These are phyloP conservation scores for Cyclotella atomus DNA, from an alignment of 108 stramenopile species.

Conservation along the genomic window DNA sequence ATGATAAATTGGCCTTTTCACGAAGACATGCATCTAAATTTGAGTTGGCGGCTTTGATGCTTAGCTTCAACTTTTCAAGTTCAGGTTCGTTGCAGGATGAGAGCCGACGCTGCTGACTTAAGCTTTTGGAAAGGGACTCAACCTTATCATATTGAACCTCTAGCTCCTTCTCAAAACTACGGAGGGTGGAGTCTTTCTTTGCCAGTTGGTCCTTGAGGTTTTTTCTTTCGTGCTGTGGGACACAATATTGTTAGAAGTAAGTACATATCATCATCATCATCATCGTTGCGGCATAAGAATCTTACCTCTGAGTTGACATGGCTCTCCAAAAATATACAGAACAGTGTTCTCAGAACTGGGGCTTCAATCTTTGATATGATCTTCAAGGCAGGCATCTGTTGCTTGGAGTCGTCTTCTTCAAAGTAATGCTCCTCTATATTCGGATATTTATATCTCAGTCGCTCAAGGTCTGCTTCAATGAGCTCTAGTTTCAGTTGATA, in stretches of 20 bases:
- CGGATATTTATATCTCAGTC: conserved; percentile 51
- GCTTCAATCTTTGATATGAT: conserved; percentile 61
- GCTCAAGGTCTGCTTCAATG: conserved; percentile 69
- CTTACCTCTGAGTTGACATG: conserved; percentile 61
- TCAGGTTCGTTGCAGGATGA: conserved; percentile 32
- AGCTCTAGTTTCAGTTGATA: conserved; percentile 83
- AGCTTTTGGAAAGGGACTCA: conserved; percentile 47
- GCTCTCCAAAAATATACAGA: conserved; percentile 66
- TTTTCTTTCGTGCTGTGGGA: conserved; percentile 36
- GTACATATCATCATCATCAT: neutral
- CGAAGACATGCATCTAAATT: conserved; percentile 23
- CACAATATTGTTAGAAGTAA: neutral
- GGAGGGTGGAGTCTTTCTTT: conserved; percentile 67
- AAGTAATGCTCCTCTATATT: conserved; percentile 31
- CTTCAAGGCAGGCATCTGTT: conserved; percentile 24
- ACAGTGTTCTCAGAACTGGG: conserved; percentile 61
- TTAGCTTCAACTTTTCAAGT: conserved; percentile 21
- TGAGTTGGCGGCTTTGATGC: conserved; percentile 13
- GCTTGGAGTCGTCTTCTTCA: conserved; percentile 27
- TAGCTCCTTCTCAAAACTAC: conserved; percentile 75
- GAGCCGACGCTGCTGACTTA: conserved; percentile 47
- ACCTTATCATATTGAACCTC: conserved; percentile 51
- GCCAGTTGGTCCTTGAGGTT: conserved; percentile 31
- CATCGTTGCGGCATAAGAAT: too few species aligned
- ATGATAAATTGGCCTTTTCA: conserved; percentile 15